phyloP scores from a whole-genome alignment of 2,329 filamentous ascomycete species.

The Ascochyta pisi region DNA sequence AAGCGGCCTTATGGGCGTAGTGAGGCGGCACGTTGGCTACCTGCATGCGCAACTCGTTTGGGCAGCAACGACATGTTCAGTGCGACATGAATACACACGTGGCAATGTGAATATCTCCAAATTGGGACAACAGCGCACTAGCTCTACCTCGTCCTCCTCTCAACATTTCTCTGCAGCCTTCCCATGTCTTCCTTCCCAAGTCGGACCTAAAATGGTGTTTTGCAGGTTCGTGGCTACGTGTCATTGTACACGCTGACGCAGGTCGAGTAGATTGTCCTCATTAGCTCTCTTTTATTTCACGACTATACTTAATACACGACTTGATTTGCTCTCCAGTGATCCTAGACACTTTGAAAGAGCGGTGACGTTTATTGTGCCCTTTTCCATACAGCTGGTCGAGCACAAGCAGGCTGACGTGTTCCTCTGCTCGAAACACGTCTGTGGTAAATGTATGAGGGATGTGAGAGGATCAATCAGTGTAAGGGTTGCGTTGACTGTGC shows the following conservation, averaged over 20 bases:
- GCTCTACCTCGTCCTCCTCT: too few species aligned
- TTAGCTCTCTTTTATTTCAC: neutral
- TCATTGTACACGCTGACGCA: neutral
- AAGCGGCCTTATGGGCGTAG: neutral
- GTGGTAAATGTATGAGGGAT: too few species aligned
- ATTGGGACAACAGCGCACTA: neutral
- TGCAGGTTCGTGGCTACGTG: neutral
- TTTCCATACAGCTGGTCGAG: neutral
- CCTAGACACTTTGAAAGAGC: too few species aligned
- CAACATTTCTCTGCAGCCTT: neutral
- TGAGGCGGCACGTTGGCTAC: too few species aligned
- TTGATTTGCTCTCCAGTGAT: neutral
- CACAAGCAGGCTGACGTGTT: neutral
- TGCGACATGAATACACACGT: conserved; percentile 2
- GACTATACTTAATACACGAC: conserved; percentile 5
- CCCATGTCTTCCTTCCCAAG: neutral
- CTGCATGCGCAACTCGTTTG: neutral
- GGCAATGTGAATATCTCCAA: conserved; percentile 2
- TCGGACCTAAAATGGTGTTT: neutral
- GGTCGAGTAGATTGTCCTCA: neutral
- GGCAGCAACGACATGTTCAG: neutral
- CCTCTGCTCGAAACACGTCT: neutral
- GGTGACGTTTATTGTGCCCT: too few species aligned
- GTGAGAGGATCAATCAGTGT: too few species aligned
- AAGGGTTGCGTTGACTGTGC: too few species aligned